A percentile compares a stretch with the other conserved stretches of the same genome.
phyloP scores from a whole-genome alignment of 1,284 basidiomycete species.

The Termitomyces sp. region DNA sequence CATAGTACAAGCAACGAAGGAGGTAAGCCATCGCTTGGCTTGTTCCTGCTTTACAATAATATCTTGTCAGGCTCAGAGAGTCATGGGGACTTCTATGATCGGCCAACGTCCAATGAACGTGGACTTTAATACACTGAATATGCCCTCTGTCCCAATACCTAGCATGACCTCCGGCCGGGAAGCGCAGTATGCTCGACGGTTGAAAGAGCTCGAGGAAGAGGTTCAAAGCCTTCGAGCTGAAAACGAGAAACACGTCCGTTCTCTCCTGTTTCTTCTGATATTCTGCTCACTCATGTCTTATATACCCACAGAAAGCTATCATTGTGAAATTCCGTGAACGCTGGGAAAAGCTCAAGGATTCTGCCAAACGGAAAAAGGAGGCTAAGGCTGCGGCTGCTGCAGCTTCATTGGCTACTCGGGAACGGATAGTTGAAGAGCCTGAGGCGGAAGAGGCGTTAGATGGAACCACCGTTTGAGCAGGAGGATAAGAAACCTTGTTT shows the following conservation, averaged over 20 bases:
- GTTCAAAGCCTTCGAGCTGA: constrained; percentile 57
- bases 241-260: constrained; percentile 72
- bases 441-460: constrained; percentile 61
- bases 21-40: constrained; percentile 38
- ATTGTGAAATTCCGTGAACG: constrained; percentile 80
- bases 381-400: constrained; percentile 61
- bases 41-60: constrained; percentile 1
- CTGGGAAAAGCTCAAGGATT: constrained; percentile 86
- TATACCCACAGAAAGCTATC: constrained; percentile 61
- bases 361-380: constrained; percentile 81
- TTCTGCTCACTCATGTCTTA: constrained; percentile 12
- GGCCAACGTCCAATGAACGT: constrained; percentile 43
- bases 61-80: constrained; percentile 60
- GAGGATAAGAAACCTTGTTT: neutral
- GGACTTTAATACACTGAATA: constrained; percentile 48
- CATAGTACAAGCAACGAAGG: constrained; percentile 72
- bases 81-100: constrained; percentile 58
- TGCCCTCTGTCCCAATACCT: constrained; percentile 47
- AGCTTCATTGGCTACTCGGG: constrained; percentile 43
- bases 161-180: constrained; percentile 57
- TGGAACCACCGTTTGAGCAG: constrained; percentile 17
- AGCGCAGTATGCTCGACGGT: constrained; percentile 58
- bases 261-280: neutral
- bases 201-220: constrained; percentile 79
- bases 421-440: constrained; percentile 73